phyloP scores from a whole-genome alignment of 164 flowering plant species.

The Euptelea pleiosperma region DNA sequence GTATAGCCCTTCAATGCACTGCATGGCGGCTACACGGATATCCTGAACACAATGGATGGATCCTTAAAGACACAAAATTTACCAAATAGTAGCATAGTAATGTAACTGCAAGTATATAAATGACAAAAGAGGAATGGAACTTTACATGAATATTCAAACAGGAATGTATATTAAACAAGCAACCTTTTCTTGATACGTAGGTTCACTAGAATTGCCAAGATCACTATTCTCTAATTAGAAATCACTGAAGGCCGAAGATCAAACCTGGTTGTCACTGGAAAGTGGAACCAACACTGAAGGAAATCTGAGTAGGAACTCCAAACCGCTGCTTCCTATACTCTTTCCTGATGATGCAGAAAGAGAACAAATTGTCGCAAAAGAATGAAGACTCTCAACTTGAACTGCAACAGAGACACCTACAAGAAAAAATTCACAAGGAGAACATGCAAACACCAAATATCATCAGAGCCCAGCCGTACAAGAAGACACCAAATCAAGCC shows the following conservation, averaged over 20 bases:
- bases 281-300: slow-evolving; percentile 82
- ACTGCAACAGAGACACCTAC: slow-evolving; percentile 56
- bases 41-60: slow-evolving; percentile 36
- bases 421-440: slow-evolving; percentile 13
- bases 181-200: neutral
- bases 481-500: too few relatives aligned
- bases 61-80: neutral
- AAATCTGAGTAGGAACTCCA: slow-evolving; percentile 49
- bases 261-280: slow-evolving; percentile 67
- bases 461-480: neutral
- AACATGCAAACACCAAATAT: neutral
- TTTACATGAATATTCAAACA: neutral
- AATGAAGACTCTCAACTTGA: slow-evolving; percentile 67
- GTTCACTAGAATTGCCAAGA: neutral
- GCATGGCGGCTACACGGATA: slow-evolving; percentile 58
- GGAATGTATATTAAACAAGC: neutral
- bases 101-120: neutral
- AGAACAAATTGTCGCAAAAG: slow-evolving; percentile 47
- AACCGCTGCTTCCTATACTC: slow-evolving; percentile 14
- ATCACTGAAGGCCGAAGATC: neutral
- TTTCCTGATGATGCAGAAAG: slow-evolving; percentile 33
- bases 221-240: neutral
- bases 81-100: neutral
- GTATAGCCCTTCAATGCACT: slow-evolving; percentile 57
- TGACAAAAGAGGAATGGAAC: neutral